Conservation (phyloP, 192 early-diverging fungal genomes). For the Jimgerdemannia flammicorona region DNA sequence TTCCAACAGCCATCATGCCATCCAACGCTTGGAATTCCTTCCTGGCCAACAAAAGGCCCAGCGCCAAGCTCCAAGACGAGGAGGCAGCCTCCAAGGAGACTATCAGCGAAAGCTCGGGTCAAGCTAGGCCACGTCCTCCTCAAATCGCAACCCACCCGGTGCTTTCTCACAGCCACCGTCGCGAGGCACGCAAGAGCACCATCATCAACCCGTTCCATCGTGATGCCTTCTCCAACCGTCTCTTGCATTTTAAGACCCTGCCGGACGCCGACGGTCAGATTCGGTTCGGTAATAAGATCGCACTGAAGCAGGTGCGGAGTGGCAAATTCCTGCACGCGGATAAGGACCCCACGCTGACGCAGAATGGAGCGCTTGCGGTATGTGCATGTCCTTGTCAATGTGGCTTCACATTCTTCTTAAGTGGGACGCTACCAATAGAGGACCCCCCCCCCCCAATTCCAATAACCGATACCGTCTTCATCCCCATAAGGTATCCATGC, state of each 20-base stretch:
- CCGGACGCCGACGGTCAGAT: background rate
- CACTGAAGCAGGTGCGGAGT: background rate
- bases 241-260: background rate
- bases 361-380: background rate
- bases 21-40: no score
- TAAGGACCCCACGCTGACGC: background rate
- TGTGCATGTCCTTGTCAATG: background rate
- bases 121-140: no score
- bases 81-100: no score
- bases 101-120: no score
- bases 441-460: no score
- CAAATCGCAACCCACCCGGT: no score
- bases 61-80: no score
- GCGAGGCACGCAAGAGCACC: background rate
- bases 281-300: background rate
- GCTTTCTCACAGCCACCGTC: no score
- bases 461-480: no score
- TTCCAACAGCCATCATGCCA: no score
- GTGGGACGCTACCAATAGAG: background rate
- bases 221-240: background rate
- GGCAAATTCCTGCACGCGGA: background rate
- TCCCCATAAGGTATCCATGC: conserved; percentile 30
- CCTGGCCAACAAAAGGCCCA: no score
- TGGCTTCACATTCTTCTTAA: background rate
- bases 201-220: background rate